These are phyloP conservation scores for Termitomyces sp. DNA, from an alignment of 768 basidiomycete genomes.

Conservation along the genomic window DNA sequence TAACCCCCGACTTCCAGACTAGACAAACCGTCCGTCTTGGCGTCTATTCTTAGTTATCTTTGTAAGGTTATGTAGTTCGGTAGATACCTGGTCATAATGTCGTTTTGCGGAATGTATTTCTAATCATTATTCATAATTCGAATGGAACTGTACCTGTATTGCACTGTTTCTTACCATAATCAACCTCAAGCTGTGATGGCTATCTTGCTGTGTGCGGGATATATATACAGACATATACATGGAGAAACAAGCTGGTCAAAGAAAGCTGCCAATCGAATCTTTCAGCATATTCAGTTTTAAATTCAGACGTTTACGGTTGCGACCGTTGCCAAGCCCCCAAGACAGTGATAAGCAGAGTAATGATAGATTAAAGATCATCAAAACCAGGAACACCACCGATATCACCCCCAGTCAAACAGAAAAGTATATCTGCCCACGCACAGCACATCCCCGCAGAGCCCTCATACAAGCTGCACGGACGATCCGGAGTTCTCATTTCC, in stretches of 20 bases:
- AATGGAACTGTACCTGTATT: background rate
- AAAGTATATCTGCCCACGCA: constrained; percentile 44
- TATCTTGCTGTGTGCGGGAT: background rate
- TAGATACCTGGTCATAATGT: background rate
- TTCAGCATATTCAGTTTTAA: background rate
- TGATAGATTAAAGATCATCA: constrained; percentile 26
- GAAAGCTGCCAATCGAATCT: background rate
- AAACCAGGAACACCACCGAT: constrained; percentile 32
- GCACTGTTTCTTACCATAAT: background rate
- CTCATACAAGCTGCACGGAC: constrained; percentile 52
- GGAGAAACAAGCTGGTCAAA: background rate
- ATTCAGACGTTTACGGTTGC: background rate
- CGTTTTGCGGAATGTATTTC: background rate
- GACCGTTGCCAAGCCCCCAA: background rate
- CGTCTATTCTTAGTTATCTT: background rate
- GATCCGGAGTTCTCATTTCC: constrained; percentile 42
- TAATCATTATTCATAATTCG: background rate
- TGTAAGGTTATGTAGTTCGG: background rate
- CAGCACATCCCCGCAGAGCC: constrained; percentile 55
- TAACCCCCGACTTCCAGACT: constrained; percentile 15
- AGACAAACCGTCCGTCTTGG: background rate
- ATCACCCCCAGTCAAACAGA: constrained; percentile 19
- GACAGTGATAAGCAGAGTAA: background rate
- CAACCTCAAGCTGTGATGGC: background rate
- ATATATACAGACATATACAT: background rate